phyloP scores from a whole-genome alignment of 129 eudicot genomes.

The Silybum marianum region DNA sequence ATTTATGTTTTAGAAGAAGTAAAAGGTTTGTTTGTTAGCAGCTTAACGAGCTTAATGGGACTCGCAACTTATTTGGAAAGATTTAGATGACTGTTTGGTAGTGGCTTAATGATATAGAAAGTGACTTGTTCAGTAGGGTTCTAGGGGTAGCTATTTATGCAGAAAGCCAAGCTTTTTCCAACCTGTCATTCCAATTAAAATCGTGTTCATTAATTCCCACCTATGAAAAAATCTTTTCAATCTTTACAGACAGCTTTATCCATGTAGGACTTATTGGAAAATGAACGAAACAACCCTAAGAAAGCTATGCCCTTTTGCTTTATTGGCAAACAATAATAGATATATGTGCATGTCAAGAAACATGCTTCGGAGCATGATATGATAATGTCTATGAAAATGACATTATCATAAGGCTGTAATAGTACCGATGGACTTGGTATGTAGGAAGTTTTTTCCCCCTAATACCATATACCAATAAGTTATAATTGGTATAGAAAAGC shows the following conservation, averaged over 20 bases:
- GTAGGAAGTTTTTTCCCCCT: too few species aligned
- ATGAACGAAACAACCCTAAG: neutral
- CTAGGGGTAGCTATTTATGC: neutral
- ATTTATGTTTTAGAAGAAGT: neutral
- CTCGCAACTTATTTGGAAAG: neutral
- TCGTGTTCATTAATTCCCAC: neutral
- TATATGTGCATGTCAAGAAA: neutral
- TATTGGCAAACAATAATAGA: too few species aligned
- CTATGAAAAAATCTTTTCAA: too few species aligned
- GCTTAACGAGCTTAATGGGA: neutral
- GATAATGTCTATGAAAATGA: too few species aligned
- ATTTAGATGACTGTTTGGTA: neutral
- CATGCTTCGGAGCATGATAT: neutral
- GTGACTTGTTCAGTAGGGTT: neutral
- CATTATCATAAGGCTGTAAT: too few species aligned
- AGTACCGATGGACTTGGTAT: too few species aligned
- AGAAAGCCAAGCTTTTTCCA: neutral
- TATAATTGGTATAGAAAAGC: too few species aligned
- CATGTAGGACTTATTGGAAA: too few species aligned
- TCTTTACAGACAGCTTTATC: too few species aligned
- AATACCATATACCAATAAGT: too few species aligned
- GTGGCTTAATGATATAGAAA: neutral
- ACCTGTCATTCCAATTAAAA: neutral
- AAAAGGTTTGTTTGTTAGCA: neutral
- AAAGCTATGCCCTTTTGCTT: neutral